These are phyloP conservation scores for Cladophialophora carrionii DNA, from an alignment of 2,329 filamentous ascomycete species.

Conservation along the genomic window DNA sequence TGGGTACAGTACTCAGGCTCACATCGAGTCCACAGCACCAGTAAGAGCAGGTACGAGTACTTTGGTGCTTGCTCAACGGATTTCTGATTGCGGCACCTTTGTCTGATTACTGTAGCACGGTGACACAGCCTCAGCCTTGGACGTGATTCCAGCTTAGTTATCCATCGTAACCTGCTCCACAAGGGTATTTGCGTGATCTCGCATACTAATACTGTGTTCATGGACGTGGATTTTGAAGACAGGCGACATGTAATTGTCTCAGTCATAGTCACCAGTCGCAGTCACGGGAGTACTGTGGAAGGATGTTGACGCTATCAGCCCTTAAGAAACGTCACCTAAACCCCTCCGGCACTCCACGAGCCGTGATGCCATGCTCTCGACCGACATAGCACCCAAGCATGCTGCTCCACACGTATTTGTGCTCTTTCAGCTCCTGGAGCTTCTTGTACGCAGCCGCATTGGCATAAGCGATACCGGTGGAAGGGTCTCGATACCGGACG, in stretches of 20 bases:
- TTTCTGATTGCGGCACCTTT: background rate
- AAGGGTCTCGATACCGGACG: constrained; percentile 82
- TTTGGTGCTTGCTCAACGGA: constrained; percentile 1
- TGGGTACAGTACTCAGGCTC: background rate
- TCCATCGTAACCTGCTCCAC: background rate
- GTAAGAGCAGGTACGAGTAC: background rate
- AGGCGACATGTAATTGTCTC: background rate
- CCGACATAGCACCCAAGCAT: constrained; percentile 85
- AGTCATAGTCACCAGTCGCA: background rate
- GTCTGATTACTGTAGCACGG: background rate
- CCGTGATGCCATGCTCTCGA: constrained; percentile 50
- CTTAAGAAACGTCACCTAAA: constrained; percentile 53
- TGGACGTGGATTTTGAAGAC: background rate
- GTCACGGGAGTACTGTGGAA: background rate
- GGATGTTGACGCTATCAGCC: background rate
- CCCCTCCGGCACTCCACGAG: constrained; percentile 77
- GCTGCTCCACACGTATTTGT: constrained; percentile 82
- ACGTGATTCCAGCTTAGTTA: background rate
- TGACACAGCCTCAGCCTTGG: constrained; percentile 3
- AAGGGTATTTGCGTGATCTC: background rate
- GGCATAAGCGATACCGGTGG: constrained; percentile 78
- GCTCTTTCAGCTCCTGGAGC: constrained; percentile 71
- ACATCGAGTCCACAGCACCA: too few species aligned
- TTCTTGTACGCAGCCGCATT: constrained; percentile 72
- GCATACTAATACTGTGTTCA: background rate